Evolutionary conservation across 495 filamentous ascomycete genomes (phyloP), one percentile per base, ranked within the genome.

Genomic region (Aspergillus mulundensis): DNA sequence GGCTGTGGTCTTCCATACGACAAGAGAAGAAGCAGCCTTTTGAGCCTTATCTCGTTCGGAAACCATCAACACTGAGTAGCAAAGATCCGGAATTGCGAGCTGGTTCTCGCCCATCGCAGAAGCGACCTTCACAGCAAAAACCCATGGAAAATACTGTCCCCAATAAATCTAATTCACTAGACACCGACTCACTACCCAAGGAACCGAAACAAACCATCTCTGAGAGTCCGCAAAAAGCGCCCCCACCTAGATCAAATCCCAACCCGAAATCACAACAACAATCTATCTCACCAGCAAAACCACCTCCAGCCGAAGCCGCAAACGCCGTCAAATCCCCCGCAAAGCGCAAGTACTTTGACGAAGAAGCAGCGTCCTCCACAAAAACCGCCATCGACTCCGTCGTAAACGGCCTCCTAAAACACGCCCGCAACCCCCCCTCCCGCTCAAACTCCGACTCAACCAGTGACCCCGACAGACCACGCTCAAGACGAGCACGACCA

Each of bases 1-100:
- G 94, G 94, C 74, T 98, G 3, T 91, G 87, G 84, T 81, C 84
- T 46, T 93, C 87, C 61, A 82, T 97, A n/a, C 69, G 73, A 45
- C 65, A 61, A 34, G 80, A 80, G n/a, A 70, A 77, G 53, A 76
- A 66, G 59, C 76, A 81, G 47, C 65, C 76, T 14, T 82, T 84
- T 42, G 70, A 72, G n/a, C 63, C 74, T 4, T 80, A 79, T 56
- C 48, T 76, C 10, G 60, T 78, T 14, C 68, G 53, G 50, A 69
- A 61, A 52, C 63, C 53, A 54, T 44, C 58, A 43, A 61, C 70
- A 10, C 71, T 70, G 58, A 64, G 43, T 14, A 42, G 43, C 18
- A 62, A 53, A 36, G 57, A 59, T 45, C 48, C 52, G 15, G 66
- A 68, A 46, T 54, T 58, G 47, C 66, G 60, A 45, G 58, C 53